These are phyloP conservation scores for Fusarium penzigii DNA, from an alignment of 2,329 filamentous ascomycete species.

Conservation along the genomic window DNA sequence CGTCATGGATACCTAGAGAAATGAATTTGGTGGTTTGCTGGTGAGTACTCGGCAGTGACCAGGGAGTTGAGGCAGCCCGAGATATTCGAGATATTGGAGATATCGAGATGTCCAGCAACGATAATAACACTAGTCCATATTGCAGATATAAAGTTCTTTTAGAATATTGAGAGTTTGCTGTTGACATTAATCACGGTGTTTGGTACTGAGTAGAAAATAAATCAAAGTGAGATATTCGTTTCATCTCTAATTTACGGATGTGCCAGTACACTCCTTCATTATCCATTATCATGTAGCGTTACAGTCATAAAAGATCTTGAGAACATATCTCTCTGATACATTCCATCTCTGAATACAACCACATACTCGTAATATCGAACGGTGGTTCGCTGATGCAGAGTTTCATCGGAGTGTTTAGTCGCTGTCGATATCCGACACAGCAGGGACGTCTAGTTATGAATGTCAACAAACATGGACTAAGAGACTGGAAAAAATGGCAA, in stretches of 20 bases:
- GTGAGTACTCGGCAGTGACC: too few relatives aligned
- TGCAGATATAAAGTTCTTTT: too few relatives aligned
- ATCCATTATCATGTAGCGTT: neutral
- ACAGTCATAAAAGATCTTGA: constrained; percentile 12
- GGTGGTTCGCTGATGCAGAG: neutral
- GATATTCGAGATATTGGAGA: too few relatives aligned
- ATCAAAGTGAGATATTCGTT: neutral
- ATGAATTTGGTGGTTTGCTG: too few relatives aligned
- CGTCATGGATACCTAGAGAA: too few relatives aligned
- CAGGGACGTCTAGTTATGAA: constrained; percentile 9
- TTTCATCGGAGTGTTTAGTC: neutral
- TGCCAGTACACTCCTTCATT: neutral
- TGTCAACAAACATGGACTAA: constrained; percentile 1
- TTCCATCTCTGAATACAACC: too few relatives aligned
- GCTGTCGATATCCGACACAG: constrained; percentile 14
- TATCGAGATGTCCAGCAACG: too few relatives aligned
- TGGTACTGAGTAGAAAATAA: neutral
- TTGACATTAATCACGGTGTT: too few relatives aligned
- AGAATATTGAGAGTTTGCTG: too few relatives aligned
- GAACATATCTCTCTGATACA: neutral
- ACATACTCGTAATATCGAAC: too few relatives aligned
- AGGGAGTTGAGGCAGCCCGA: too few relatives aligned
- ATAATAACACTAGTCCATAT: too few relatives aligned
- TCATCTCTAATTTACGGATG: neutral
- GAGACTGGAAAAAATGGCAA: neutral